Evolutionary conservation across 768 basidiomycete species (phyloP).

Genomic region (Dentipellis sp.): DNA sequence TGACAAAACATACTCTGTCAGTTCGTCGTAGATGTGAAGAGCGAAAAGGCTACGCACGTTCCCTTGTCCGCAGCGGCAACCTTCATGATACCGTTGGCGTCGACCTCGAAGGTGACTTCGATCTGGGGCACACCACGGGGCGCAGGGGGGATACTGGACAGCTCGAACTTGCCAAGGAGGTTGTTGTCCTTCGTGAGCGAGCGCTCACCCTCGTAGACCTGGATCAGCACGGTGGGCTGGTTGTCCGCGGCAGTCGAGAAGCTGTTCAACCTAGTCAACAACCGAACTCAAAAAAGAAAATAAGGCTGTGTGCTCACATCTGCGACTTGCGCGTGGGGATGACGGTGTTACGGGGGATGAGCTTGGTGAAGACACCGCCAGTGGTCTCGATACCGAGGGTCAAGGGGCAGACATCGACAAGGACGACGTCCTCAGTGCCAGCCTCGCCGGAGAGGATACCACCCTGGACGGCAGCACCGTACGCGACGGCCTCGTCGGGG

Average conservation of each 20-base stretch:
- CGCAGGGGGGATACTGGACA: slow-evolving; percentile 86
- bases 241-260: slow-evolving; percentile 85
- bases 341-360: slow-evolving; percentile 96
- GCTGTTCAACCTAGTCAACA: too few relatives aligned
- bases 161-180: slow-evolving; percentile 93
- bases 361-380: slow-evolving; percentile 95
- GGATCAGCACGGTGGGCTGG: slow-evolving; percentile 92
- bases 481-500: slow-evolving; percentile 98
- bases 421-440: slow-evolving; percentile 81
- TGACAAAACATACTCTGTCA: background rate
- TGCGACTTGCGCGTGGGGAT: slow-evolving; percentile 97
- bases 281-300: too few relatives aligned
- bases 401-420: slow-evolving; percentile 94
- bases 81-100: slow-evolving; percentile 93
- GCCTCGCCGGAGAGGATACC: slow-evolving; percentile 96
- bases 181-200: slow-evolving; percentile 98
- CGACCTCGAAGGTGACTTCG: slow-evolving; percentile 94
- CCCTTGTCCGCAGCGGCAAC: slow-evolving; percentile 91
- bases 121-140: slow-evolving; percentile 97
- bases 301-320: slow-evolving; percentile 33
- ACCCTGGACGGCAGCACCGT: slow-evolving; percentile 97
- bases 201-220: slow-evolving; percentile 97
- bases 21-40: slow-evolving; percentile 20
- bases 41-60: slow-evolving; percentile 36
- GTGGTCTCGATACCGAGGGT: slow-evolving; percentile 99